Percentiles rank a stretch among this genome's conserved stretches.
phyloP scores from a whole-genome alignment of 208 protist genomes.

The Perkinsela sp. region DNA sequence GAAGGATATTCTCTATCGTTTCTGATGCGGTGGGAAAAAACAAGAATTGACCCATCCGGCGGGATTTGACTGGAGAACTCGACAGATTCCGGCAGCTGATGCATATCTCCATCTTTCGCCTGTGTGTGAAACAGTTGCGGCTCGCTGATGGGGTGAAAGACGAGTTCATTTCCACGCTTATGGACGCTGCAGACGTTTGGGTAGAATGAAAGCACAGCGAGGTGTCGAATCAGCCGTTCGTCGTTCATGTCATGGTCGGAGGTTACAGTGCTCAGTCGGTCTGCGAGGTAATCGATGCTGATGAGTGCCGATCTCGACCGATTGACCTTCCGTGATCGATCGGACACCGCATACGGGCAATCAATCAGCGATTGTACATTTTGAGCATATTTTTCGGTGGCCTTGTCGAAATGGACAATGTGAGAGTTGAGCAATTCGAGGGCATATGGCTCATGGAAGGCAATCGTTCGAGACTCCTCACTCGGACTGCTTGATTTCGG shows the following conservation, averaged over 20 bases:
- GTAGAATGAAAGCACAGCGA: background rate
- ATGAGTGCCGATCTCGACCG: background rate
- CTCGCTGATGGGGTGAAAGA: background rate
- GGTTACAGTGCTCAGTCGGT: background rate
- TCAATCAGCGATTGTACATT: no score
- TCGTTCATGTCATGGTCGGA: background rate
- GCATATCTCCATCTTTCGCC: background rate
- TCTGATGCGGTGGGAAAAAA: background rate
- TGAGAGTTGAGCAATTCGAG: no score
- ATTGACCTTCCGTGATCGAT: no score
- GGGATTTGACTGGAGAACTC: background rate
- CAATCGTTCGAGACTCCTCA: no score
- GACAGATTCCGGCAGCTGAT: background rate
- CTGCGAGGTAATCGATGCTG: background rate
- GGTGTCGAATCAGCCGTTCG: background rate
- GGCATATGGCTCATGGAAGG: no score
- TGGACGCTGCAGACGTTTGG: background rate
- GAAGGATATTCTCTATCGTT: background rate
- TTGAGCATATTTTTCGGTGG: no score
- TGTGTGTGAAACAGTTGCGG: background rate
- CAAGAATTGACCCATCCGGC: background rate
- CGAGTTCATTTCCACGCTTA: background rate
- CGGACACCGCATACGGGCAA: no score
- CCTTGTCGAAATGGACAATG: background rate
- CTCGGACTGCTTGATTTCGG: no score